These are phyloP conservation scores for Metschnikowia henanensis DNA, from an alignment of 805 yeast genomes.

Conservation along the genomic window DNA sequence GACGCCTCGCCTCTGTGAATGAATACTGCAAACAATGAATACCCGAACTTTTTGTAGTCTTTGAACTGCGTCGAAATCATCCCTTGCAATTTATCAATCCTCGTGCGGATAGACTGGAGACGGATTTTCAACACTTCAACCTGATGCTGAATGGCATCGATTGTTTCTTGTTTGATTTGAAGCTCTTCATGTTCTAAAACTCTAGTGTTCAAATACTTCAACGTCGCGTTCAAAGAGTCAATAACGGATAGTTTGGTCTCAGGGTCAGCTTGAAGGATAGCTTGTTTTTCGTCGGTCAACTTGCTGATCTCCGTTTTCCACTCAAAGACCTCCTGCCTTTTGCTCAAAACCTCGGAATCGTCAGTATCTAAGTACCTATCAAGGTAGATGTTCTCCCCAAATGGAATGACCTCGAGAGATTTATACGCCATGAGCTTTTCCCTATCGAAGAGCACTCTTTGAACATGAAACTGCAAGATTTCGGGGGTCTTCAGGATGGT, in stretches of 20 bases:
- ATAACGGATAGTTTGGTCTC: constrained; percentile 32
- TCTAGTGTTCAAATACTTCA: constrained; percentile 51
- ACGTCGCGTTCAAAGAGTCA: constrained; percentile 52
- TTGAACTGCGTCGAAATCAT: constrained; percentile 62
- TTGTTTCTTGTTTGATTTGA: constrained; percentile 45
- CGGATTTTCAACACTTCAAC: constrained; percentile 48
- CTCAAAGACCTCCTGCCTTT: constrained; percentile 54
- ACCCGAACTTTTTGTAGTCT: constrained; percentile 62
- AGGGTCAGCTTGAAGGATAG: constrained; percentile 43
- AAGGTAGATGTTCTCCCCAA: constrained; percentile 74
- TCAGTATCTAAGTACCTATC: constrained; percentile 83
- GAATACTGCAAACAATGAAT: constrained; percentile 85
- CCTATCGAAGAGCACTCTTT: constrained; percentile 88
- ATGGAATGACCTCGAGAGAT: constrained; percentile 78
- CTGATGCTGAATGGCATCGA: constrained; percentile 48
- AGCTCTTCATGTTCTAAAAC: constrained; percentile 33
- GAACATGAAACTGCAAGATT: constrained; percentile 88
- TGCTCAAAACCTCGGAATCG: constrained; percentile 51
- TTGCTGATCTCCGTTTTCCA: constrained; percentile 59
- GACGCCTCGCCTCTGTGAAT: constrained; percentile 96
- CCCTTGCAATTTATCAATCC: constrained; percentile 45
- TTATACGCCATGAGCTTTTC: constrained; percentile 73
- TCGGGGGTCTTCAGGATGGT: constrained; percentile 74
- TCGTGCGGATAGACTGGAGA: constrained; percentile 39
- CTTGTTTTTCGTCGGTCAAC: constrained; percentile 44